These are phyloP conservation scores for Crithidia brevicula DNA, from an alignment of 208 protist genomes.

Conservation along the genomic window DNA sequence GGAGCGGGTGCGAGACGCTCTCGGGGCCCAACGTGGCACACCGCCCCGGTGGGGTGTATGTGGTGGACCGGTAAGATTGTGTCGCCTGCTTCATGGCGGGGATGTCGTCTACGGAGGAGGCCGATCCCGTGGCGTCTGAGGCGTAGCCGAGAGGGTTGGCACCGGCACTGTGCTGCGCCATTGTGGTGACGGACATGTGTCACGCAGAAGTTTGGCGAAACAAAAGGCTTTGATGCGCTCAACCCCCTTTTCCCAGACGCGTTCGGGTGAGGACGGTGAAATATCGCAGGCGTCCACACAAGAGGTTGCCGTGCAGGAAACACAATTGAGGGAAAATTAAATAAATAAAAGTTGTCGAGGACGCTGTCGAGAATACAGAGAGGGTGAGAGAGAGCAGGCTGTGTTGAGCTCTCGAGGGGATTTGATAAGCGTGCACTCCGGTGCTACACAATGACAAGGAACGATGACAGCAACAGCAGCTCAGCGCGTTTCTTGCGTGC, in stretches of 20 bases:
- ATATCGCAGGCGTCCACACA: no score
- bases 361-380: no score
- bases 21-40: neutral
- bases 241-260: no score
- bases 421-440: no score
- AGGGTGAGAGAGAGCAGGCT: no score
- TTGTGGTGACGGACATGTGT: neutral
- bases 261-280: no score
- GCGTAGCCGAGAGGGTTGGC: neutral
- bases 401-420: neutral
- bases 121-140: neutral
- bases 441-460: neutral
- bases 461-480: neutral
- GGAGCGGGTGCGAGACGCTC: neutral
- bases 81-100: neutral
- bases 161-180: neutral
- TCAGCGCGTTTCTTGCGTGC: no score
- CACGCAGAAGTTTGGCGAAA: neutral
- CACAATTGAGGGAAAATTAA: no score
- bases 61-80: neutral
- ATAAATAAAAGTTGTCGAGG: no score
- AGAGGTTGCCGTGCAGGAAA: no score
- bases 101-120: neutral
- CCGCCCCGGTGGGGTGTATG: neutral
- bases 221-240: no score